Conservation (phyloP, 208 protist genomes). For the Acanthamoeba castellanii region DNA sequence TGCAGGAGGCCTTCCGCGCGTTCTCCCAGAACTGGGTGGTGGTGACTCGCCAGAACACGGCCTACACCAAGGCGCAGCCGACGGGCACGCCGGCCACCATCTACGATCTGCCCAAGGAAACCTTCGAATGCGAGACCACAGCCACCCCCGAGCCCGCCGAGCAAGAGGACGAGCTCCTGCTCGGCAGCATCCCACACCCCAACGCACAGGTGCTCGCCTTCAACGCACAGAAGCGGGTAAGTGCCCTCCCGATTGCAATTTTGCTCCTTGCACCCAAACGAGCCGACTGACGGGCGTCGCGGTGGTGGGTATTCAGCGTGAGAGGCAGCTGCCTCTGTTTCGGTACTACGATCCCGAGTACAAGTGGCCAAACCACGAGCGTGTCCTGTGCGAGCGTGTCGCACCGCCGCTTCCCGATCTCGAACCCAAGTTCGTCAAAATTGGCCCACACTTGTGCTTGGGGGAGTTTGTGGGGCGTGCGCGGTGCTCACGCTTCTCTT, state of each 20-base stretch:
- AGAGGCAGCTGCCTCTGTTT: conserved; percentile 19
- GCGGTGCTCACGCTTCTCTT: not conserved
- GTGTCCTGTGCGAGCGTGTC: conserved; percentile 38
- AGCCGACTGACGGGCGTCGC: too few species aligned
- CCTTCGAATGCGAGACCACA: not conserved
- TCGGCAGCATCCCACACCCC: not conserved
- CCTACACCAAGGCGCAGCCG: conserved; percentile 4
- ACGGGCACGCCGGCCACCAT: conserved; percentile 1
- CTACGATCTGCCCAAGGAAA: conserved; percentile 52
- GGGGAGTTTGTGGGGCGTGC: not conserved
- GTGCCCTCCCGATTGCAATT: not conserved
- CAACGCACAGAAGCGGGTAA: conserved; percentile 20
- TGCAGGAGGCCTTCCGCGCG: conserved; percentile 35
- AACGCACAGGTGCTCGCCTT: not conserved
- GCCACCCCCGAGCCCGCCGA: too few species aligned
- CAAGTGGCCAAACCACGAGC: conserved; percentile 74
- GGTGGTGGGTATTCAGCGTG: not conserved
- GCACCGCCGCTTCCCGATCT: conserved; percentile 47
- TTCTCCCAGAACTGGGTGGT: conserved; percentile 55
- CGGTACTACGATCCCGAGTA: conserved; percentile 72
- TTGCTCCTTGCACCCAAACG: not conserved
- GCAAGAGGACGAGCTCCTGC: conserved; percentile 51
- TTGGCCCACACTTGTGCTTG: too few species aligned
- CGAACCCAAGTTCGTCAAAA: not conserved
- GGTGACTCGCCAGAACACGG: not conserved